phyloP scores from a whole-genome alignment of 164 flowering plant genomes.

The Platanus orientalis region DNA sequence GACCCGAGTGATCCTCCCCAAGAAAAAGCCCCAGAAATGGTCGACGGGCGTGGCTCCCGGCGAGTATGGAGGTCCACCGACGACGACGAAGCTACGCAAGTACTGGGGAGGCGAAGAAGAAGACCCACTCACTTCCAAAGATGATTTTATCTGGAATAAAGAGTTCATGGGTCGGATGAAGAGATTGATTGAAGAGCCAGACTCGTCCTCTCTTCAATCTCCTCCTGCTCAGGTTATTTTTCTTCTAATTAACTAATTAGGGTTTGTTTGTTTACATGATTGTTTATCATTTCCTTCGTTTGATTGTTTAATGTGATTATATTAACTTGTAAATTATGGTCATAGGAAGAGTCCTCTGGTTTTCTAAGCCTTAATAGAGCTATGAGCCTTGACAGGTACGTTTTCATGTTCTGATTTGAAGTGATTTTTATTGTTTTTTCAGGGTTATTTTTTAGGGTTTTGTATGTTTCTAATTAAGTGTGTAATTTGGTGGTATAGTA shows the following conservation, averaged over 20 bases:
- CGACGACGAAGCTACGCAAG: constrained; percentile 71
- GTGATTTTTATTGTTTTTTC: no score
- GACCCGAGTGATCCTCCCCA: constrained; percentile 69
- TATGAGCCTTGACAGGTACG: constrained; percentile 82
- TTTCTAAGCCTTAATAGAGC: constrained; percentile 84
- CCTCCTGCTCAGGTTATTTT: constrained; percentile 40
- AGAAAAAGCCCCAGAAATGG: constrained; percentile 81
- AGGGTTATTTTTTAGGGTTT: not conserved
- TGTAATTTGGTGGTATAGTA: constrained; percentile 30
- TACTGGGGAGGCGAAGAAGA: constrained; percentile 82
- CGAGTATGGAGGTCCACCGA: constrained; percentile 90
- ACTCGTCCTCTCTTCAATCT: constrained; percentile 17
- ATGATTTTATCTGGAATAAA: constrained; percentile 84
- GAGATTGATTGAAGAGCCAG: constrained; percentile 34
- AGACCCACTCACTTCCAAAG: constrained; percentile 70
- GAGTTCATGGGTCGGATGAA: constrained; percentile 80
- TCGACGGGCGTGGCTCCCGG: constrained; percentile 87
- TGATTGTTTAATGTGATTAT: not conserved
- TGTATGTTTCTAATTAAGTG: not conserved
- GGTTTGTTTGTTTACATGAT: no score
- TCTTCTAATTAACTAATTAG: not conserved
- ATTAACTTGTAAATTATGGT: constrained; percentile 5
- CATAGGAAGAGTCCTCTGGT: constrained; percentile 73
- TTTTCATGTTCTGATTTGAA: constrained; percentile 4
- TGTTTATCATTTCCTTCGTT: not conserved